Evolutionary conservation across 805 yeast genomes (phyloP), one percentile per base, ranked within the genome.

Genomic region (Saccharomycopsis amapae): DNA sequence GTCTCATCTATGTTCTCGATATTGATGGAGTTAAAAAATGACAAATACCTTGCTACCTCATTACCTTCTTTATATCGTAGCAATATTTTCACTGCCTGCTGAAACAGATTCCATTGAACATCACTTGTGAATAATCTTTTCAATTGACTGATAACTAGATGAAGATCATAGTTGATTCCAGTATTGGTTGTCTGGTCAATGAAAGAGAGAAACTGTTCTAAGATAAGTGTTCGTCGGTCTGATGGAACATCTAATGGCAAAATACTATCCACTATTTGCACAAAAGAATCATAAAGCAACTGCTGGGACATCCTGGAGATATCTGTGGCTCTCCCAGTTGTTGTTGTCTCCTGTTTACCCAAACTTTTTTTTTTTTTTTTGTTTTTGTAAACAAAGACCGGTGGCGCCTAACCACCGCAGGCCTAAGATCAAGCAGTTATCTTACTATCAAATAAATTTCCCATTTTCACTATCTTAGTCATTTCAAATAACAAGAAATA

Each of bases 1-100:
- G n/a, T 31, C 22, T 26, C 2, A 26, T 26, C 10, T 9, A 26
- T 7, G 12, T 12, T 32, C 13, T 20, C 24, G 31, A 5, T 45
- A 35, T 58, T 56, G 24, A 71, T 56, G 42, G 65, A 63, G 6
- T 20, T 34, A 10, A 42, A 42, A 42, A 39, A 30, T 10, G 55
- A 53, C 43, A 72, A 54, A 49, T 70, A 69, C 22, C 56, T 61
- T 18, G 62, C 57, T 13, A 67, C 59, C 24, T 68, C 65, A 3
- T 63, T 67, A 3, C 53, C 44, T 20, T 63, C 55, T 32, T 58
- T 62, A 22, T 57, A 45, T 22, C 53, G 58, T 13, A 63, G 36
- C 13, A 72, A 56, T 15, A 55, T 46, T 1, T 67, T 63, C 17
- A 69, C 49, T 1, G 63, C 51, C 7, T 51, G 42, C 34, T 63